Evolutionary conservation across 2,329 filamentous ascomycete genomes (phyloP).

Genomic region (Nannizzia gypsea): DNA sequence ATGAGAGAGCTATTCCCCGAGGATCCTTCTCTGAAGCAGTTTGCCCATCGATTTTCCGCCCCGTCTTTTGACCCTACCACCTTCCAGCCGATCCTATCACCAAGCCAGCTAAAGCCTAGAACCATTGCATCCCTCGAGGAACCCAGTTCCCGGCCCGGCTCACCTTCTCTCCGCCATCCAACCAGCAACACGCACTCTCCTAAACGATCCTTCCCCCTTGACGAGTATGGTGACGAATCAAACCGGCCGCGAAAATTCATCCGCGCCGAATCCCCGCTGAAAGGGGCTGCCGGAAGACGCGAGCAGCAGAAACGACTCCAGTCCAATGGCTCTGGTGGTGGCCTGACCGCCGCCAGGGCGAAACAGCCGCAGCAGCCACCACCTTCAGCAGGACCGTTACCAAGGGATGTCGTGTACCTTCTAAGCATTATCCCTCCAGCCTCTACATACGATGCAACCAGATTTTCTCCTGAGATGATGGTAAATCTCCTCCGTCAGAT

Average conservation of each 20-base stretch:
- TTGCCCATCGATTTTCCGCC: conserved; percentile 62
- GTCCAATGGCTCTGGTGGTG: conserved; percentile 18
- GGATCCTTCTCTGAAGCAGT: conserved; percentile 64
- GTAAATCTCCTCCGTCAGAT: conserved; percentile 61
- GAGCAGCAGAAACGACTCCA: conserved; percentile 55
- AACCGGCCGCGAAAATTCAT: conserved; percentile 74
- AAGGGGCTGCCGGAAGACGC: conserved; percentile 75
- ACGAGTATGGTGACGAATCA: conserved; percentile 58
- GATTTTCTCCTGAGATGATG: conserved; percentile 59
- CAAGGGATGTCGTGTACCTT: conserved; percentile 51
- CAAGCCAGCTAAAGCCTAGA: conserved; percentile 58
- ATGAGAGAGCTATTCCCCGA: conserved; percentile 92
- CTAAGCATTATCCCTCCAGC: conserved; percentile 64
- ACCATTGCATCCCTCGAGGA: conserved; percentile 17
- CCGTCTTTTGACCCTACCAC: conserved; percentile 69
- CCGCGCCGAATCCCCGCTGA: conserved; percentile 83
- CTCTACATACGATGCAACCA: conserved; percentile 57
- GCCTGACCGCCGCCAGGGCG: not conserved
- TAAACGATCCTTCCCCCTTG: conserved; percentile 48
- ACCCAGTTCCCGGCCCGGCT: conserved; percentile 22
- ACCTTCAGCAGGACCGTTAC: conserved; percentile 51
- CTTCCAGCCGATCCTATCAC: conserved; percentile 73
- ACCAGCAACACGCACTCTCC: conserved; percentile 32
- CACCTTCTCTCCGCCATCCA: conserved; percentile 25
- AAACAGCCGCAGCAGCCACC: conserved; percentile 30